Evolutionary conservation across 805 yeast species (phyloP).

Genomic region (Saccharomycopsis javanensis): DNA sequence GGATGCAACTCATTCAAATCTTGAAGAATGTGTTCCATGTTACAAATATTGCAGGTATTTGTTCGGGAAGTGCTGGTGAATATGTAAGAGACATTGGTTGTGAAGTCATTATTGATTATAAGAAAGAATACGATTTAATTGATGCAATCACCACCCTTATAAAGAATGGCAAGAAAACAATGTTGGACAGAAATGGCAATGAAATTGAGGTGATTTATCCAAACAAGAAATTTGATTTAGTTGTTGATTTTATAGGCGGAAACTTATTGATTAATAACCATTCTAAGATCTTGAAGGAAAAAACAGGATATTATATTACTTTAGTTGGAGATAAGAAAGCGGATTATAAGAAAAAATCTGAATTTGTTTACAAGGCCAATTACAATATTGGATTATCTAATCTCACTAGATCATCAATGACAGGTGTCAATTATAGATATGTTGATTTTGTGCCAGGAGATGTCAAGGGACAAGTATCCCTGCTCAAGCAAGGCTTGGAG

Average conservation of each 20-base stretch:
- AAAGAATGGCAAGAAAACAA: slow-evolving; percentile 23
- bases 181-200: slow-evolving; percentile 19
- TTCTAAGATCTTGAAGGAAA: slow-evolving; percentile 7
- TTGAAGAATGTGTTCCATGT: slow-evolving; percentile 44
- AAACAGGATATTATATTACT: slow-evolving; percentile 40
- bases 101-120: slow-evolving; percentile 41
- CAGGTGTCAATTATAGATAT: slow-evolving; percentile 29
- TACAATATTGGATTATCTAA: not conserved
- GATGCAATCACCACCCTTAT: slow-evolving; percentile 22
- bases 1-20: slow-evolving; percentile 50
- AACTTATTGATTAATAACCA: slow-evolving; percentile 34
- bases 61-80: slow-evolving; percentile 44
- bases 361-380: slow-evolving; percentile 7
- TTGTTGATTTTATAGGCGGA: slow-evolving; percentile 70
- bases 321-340: slow-evolving; percentile 53
- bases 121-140: slow-evolving; percentile 22
- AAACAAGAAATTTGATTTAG: slow-evolving; percentile 46
- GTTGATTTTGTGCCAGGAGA: slow-evolving; percentile 28
- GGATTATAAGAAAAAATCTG: slow-evolving; percentile 27
- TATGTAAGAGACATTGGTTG: slow-evolving; percentile 44
- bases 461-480: slow-evolving; percentile 24
- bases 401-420: not conserved
- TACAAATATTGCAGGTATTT: slow-evolving; percentile 43
- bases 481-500: slow-evolving; percentile 35
- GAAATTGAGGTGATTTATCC: slow-evolving; percentile 24